Evolutionary conservation across 306 rosid genomes (phyloP).

Genomic region (Lablab purpureus): DNA sequence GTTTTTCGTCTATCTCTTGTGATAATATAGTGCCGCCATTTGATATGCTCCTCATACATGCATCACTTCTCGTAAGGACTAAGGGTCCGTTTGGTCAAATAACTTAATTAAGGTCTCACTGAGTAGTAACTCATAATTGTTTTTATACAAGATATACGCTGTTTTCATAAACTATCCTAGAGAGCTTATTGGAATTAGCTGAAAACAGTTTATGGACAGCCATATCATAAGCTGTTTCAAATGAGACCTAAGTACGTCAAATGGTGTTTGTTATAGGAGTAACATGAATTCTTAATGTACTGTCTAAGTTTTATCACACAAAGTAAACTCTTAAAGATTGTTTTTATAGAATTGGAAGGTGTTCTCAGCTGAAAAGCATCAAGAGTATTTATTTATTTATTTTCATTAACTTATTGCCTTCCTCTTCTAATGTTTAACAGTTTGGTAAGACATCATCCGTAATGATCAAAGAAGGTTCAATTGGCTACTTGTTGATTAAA

Average conservation of each 20-base stretch:
- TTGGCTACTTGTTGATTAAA: slow-evolving; percentile 74
- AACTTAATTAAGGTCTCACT: background rate
- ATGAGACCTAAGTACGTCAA: slow-evolving; percentile 5
- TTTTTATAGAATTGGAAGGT: slow-evolving; percentile 12
- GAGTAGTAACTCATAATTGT: background rate
- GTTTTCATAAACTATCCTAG: background rate
- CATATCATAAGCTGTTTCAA: background rate
- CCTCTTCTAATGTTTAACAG: slow-evolving; percentile 52
- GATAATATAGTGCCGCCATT: background rate
- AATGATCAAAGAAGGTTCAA: slow-evolving; percentile 84
- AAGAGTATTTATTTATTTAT: background rate
- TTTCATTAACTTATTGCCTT: slow-evolving; percentile 17
- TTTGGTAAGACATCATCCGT: slow-evolving; percentile 63
- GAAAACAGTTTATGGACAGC: background rate
- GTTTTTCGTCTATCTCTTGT: background rate
- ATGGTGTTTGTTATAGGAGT: slow-evolving; percentile 16
- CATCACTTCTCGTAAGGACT: slow-evolving; percentile 7
- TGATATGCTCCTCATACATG: background rate
- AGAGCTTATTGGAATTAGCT: background rate
- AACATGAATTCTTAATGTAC: slow-evolving; percentile 12
- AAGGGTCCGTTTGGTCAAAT: background rate
- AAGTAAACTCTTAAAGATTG: background rate
- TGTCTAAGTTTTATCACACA: background rate
- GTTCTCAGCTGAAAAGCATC: background rate
- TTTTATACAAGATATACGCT: background rate